phyloP scores from a whole-genome alignment of 768 basidiomycete species.

The Tubosaeta sp. region DNA sequence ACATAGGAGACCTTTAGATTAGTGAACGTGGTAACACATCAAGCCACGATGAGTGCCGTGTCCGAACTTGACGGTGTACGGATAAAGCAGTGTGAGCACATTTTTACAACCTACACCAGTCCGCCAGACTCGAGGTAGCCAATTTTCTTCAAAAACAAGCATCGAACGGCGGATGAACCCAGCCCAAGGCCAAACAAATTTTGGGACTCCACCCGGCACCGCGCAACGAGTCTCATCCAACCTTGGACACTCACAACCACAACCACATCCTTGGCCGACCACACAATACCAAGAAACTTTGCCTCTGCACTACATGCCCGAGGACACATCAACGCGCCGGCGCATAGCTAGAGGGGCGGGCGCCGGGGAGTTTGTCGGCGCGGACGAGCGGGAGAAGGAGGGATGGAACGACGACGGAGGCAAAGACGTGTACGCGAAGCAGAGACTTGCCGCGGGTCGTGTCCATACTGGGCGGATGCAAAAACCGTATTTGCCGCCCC shows the following conservation, averaged over 20 bases:
- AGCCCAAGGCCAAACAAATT: slow-evolving; percentile 64
- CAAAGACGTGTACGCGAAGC: slow-evolving; percentile 61
- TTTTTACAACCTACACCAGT: too few species aligned
- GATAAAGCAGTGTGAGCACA: too few species aligned
- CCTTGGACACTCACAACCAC: slow-evolving; percentile 42
- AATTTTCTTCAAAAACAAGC: too few species aligned
- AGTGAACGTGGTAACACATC: too few species aligned
- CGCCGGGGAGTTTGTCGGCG: slow-evolving; percentile 28
- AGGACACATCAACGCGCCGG: slow-evolving; percentile 46
- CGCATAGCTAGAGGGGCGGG: slow-evolving; percentile 38
- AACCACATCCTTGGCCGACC: slow-evolving; percentile 21
- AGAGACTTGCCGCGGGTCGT: slow-evolving; percentile 33
- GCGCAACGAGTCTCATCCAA: slow-evolving; percentile 40
- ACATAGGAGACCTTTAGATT: too few species aligned
- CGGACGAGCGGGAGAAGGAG: slow-evolving; percentile 24
- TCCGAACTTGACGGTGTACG: too few species aligned
- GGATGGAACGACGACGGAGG: slow-evolving; percentile 54
- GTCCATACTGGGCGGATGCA: slow-evolving; percentile 57
- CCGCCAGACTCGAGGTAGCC: too few species aligned
- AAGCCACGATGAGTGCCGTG: too few species aligned
- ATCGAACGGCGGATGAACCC: slow-evolving; percentile 49
- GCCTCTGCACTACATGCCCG: slow-evolving; percentile 50
- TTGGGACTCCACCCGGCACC: slow-evolving; percentile 53
- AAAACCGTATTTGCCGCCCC: slow-evolving; percentile 59
- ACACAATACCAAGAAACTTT: slow-evolving; percentile 37